Evolutionary conservation across 2,329 filamentous ascomycete genomes (phyloP).

Genomic region (Colletotrichum orchidophilum): DNA sequence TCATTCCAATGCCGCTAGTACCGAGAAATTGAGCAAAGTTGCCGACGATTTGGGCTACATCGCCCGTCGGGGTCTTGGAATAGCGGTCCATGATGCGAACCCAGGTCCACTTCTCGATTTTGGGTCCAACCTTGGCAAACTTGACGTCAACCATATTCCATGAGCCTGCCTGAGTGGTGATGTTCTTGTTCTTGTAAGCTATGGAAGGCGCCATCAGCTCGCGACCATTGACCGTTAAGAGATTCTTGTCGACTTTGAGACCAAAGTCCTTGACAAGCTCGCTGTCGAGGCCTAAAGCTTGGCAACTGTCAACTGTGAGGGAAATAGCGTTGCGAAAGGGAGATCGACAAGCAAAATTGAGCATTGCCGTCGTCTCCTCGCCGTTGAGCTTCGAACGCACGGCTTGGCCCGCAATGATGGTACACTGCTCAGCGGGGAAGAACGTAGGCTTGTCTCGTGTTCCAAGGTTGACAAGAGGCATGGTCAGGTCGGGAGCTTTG

Average conservation of each 20-base stretch:
- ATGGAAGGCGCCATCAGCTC: slow-evolving; percentile 71
- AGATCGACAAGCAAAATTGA: slow-evolving; percentile 74
- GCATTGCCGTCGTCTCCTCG: slow-evolving; percentile 74
- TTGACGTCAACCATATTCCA: slow-evolving; percentile 75
- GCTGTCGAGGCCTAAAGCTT: slow-evolving; percentile 65
- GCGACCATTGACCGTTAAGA: slow-evolving; percentile 79
- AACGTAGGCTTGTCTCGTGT: slow-evolving; percentile 65
- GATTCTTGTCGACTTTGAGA: slow-evolving; percentile 64
- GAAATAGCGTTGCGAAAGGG: slow-evolving; percentile 74
- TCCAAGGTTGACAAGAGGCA: slow-evolving; percentile 75
- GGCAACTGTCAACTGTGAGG: slow-evolving; percentile 66
- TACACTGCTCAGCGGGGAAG: slow-evolving; percentile 73
- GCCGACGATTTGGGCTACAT: slow-evolving; percentile 38
- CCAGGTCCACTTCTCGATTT: slow-evolving; percentile 61
- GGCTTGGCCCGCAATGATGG: slow-evolving; percentile 71
- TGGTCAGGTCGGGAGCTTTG: slow-evolving; percentile 31
- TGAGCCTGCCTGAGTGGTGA: slow-evolving; percentile 59
- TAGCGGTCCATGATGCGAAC: slow-evolving; percentile 47
- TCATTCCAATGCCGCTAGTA: slow-evolving; percentile 50
- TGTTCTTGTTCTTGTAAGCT: slow-evolving; percentile 57
- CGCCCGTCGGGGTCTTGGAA: neutral
- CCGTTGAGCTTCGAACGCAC: slow-evolving; percentile 67
- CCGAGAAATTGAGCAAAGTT: slow-evolving; percentile 50
- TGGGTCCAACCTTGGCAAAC: slow-evolving; percentile 60
- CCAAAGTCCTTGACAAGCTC: slow-evolving; percentile 61